Evolutionary conservation across 2,329 filamentous ascomycete species (phyloP), one percentile per base, ranked within the genome.

Genomic region (Monilinia aucupariae): DNA sequence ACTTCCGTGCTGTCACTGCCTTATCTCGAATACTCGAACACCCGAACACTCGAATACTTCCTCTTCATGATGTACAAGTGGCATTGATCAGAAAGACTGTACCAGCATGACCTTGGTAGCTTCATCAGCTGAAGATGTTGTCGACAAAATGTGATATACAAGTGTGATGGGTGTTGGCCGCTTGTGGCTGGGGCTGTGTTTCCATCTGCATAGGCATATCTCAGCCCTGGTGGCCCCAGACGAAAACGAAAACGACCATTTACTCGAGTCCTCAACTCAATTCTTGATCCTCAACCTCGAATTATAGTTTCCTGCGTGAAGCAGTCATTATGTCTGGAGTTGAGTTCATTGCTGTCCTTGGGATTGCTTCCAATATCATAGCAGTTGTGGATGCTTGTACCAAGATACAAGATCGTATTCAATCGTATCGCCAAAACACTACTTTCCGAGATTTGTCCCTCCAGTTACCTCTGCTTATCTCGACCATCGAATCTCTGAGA

Each of bases 381-480:
- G 59, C 59, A n/a, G 59, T 49, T 45, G 50, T 62, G 30, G 41
- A 56, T 55, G 59, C 59, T 30, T 47, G 59, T n/a, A 39, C 34
- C 13, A 54, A 62, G 34, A 41, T 56, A 34, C 25, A 56, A 20
- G 25, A 48, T 56, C 51, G 32, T 27, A 41, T 62, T 25, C 59
- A 56, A 32, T 47, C 30, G 48, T 62, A 62, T 32, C 51, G 39
- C 17, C 43, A 48, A 25, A 56, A 62, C 45, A 37, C 51, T n/a
- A 32, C 34, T 22, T 56, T 56, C 37, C 51, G 45, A 48, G 51
- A 56, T 27, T 45, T 62, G 30, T 48, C 43, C 20, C 17, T 49
- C 10, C 50, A 62, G n/a, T 39, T 49, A 13, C 51, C 43, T n/a
- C n/a, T 62, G 17, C 59, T 62, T 37, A 3, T 62, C 7, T 62